A percentile compares a stretch with the other conserved stretches of the same genome.
These are phyloP conservation scores for Anaeromyces robustus DNA, from an alignment of 192 early-diverging fungal genomes.

Conservation along the genomic window DNA sequence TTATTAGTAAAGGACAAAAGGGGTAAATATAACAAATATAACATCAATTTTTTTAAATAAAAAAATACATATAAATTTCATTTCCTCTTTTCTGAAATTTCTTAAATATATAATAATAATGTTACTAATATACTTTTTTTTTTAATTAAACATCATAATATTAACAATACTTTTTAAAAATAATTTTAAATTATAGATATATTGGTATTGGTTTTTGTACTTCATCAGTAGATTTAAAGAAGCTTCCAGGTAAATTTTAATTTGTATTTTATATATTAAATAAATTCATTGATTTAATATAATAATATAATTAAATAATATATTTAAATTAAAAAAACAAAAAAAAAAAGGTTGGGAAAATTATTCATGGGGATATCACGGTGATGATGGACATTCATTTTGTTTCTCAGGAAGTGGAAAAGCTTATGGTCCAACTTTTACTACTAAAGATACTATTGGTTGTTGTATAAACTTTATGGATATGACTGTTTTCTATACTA, in stretches of 20 bases:
- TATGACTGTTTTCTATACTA: conserved; percentile 69
- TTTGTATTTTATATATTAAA: not conserved
- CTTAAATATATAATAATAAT: no score
- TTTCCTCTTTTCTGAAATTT: no score
- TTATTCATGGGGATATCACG: conserved; percentile 91
- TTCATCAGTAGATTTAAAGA: conserved; percentile 24
- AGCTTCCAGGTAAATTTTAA: conserved; percentile 60
- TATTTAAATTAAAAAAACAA: not conserved
- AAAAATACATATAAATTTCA: no score
- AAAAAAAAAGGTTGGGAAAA: conserved; percentile 59
- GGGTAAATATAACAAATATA: conserved; percentile 36
- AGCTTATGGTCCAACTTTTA: conserved; percentile 73
- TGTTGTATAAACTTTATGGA: conserved; percentile 78
- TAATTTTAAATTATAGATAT: conserved; percentile 10
- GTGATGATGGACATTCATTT: conserved; percentile 83
- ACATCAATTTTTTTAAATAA: no score
- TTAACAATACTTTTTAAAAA: not conserved
- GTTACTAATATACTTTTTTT: no score
- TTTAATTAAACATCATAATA: no score
- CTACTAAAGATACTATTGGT: conserved; percentile 85
- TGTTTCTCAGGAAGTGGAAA: conserved; percentile 55
- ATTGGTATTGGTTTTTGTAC: conserved; percentile 81
- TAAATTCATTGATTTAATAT: not conserved
- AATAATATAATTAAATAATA: not conserved
- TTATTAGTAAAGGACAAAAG: conserved; percentile 72